phyloP scores from a whole-genome alignment of 1,139 yeast species.

The Pichia kudriavzevii region DNA sequence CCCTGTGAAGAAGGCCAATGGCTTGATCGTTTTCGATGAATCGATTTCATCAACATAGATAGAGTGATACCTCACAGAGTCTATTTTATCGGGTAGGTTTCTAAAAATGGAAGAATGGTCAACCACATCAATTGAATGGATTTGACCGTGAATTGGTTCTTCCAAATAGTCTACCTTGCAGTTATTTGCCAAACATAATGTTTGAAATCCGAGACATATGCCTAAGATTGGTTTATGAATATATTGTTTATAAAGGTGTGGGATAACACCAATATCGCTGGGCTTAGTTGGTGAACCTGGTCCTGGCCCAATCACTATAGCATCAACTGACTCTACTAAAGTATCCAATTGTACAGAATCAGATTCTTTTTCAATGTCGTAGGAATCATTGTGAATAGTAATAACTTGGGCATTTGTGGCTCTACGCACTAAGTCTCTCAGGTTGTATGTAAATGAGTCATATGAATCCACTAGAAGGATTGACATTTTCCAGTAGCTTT shows the following conservation, averaged over 20 bases:
- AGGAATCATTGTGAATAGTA: slow-evolving; percentile 71
- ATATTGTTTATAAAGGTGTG: slow-evolving; percentile 37
- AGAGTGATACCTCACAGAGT: slow-evolving; percentile 86
- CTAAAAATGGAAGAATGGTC: slow-evolving; percentile 32
- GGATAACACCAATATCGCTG: slow-evolving; percentile 71
- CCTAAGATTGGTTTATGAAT: slow-evolving; percentile 67
- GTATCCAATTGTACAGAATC: slow-evolving; percentile 30
- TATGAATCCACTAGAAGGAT: slow-evolving; percentile 83
- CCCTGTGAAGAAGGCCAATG: slow-evolving; percentile 49
- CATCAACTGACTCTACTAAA: slow-evolving; percentile 49
- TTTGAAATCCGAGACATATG: slow-evolving; percentile 88
- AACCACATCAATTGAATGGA: slow-evolving; percentile 42
- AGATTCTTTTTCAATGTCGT: slow-evolving; percentile 31
- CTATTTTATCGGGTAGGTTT: slow-evolving; percentile 37
- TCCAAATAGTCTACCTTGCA: slow-evolving; percentile 45
- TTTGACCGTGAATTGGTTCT: slow-evolving; percentile 79
- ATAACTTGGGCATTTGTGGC: slow-evolving; percentile 47
- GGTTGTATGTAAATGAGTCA: slow-evolving; percentile 87
- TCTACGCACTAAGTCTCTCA: slow-evolving; percentile 54
- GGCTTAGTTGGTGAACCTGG: slow-evolving; percentile 78
- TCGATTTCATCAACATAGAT: slow-evolving; percentile 43
- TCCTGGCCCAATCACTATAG: slow-evolving; percentile 90
- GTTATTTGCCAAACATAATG: slow-evolving; percentile 61
- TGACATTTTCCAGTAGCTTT: slow-evolving; percentile 20
- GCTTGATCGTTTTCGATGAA: slow-evolving; percentile 30